These are phyloP conservation scores for Sporobolomyces roseus DNA, from an alignment of 768 basidiomycete genomes.

Conservation along the genomic window DNA sequence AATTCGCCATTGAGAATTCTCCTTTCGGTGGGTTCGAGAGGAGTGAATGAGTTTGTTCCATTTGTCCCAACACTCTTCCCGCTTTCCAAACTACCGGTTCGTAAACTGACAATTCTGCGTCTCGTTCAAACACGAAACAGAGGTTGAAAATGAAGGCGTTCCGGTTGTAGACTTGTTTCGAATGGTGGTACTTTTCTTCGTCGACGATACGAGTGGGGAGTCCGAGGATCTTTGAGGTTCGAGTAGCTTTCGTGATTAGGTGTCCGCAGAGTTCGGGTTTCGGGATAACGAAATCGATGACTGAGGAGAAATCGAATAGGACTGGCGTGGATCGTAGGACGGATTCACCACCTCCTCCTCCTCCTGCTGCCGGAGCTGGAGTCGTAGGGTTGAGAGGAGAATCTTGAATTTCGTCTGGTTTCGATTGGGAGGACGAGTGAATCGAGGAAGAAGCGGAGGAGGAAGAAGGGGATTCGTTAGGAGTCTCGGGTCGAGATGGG, in stretches of 20 bases:
- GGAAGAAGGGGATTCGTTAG: background rate
- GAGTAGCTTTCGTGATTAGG: conserved; percentile 78
- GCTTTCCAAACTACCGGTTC: conserved; percentile 94
- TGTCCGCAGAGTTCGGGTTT: conserved; percentile 77
- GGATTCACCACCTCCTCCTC: background rate
- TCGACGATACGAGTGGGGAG: conserved; percentile 63
- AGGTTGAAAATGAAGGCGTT: conserved; percentile 91
- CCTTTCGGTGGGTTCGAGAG: conserved; percentile 69
- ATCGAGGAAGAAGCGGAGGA: background rate
- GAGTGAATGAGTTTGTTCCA: conserved; percentile 81
- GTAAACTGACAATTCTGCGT: conserved; percentile 87
- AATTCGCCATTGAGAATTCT: conserved; percentile 57
- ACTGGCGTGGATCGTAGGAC: conserved; percentile 41
- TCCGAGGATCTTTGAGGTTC: conserved; percentile 79
- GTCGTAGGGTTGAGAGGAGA: background rate
- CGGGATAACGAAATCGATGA: conserved; percentile 92
- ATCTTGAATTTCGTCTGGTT: background rate
- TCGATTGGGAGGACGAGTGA: background rate
- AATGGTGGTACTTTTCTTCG: conserved; percentile 45
- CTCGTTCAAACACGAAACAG: conserved; percentile 91
- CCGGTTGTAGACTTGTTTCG: conserved; percentile 49
- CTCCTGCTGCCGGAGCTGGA: background rate
- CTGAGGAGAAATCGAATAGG: conserved; percentile 83
- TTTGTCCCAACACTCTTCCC: conserved; percentile 76
- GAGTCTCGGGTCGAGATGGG: conserved; percentile 20